A percentile compares a stretch with the other conserved stretches of the same genome.
These are phyloP conservation scores for Pueraria montana DNA, from an alignment of 306 rosid genomes.

Conservation along the genomic window DNA sequence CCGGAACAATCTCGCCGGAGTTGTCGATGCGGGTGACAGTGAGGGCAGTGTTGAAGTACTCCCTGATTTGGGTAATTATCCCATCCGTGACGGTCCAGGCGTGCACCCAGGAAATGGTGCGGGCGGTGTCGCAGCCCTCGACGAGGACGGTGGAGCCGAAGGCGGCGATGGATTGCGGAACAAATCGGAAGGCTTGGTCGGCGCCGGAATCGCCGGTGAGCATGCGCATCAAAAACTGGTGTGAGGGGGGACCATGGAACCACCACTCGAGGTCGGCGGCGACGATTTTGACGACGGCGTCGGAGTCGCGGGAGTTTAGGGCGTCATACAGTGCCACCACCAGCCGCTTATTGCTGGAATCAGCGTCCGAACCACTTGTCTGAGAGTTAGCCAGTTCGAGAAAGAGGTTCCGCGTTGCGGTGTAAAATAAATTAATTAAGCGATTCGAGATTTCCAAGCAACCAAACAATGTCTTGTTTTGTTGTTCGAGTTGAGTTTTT, in stretches of 20 bases:
- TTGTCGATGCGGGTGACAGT: constrained; percentile 76
- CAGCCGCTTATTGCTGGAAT: constrained; percentile 73
- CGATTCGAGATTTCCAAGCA: background rate
- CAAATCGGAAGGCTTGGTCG: constrained; percentile 54
- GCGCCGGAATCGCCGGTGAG: constrained; percentile 75
- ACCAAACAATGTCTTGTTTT: background rate
- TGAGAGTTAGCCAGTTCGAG: constrained; percentile 92
- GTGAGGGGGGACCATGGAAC: constrained; percentile 96
- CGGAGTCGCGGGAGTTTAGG: constrained; percentile 73
- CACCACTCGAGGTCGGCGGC: constrained; percentile 97
- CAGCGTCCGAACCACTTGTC: constrained; percentile 62
- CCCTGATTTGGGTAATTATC: constrained; percentile 86
- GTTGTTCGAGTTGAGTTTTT: background rate
- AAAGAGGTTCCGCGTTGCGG: background rate
- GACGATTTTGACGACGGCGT: constrained; percentile 69
- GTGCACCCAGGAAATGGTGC: constrained; percentile 86
- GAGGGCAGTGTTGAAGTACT: constrained; percentile 93
- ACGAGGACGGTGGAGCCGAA: constrained; percentile 81
- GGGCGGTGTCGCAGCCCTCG: constrained; percentile 75
- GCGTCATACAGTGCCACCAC: constrained; percentile 85
- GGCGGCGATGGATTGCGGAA: constrained; percentile 65
- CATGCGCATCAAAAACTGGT: constrained; percentile 84
- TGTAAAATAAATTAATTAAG: background rate
- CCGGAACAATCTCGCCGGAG: constrained; percentile 61
- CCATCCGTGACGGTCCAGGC: constrained; percentile 89